Base-by-base conservation (phyloP, 2,329 filamentous ascomycete genomes). In the Aureobasidium sp. region DNA sequence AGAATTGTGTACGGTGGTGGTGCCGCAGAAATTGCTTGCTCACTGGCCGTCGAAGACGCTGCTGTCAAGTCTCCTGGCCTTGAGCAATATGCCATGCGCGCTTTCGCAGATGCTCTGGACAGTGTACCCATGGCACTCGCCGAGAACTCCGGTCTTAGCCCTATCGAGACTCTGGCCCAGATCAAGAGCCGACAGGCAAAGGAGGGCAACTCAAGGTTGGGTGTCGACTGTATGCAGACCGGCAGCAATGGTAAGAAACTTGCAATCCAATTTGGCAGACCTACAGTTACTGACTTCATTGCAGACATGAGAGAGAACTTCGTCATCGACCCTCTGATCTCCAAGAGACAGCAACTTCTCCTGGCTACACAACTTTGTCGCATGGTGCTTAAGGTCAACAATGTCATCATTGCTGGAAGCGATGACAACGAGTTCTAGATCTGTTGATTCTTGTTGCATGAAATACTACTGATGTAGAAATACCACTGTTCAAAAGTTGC, bases 21-120 rank as follows among this genome's bases (percentile, higher is more conserved):
- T 76, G 90, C 94, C 34, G 93, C 94, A 52, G 94, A 99, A 76
- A 95, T 99, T 73, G 92, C 95, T 65, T 99, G 95, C 81, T 96
- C 91, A 27, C 79, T 99, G 61, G 94, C 94, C 3, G 93, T 99
- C 49, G 93, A 97, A 76, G 92, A 97, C 69, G 93, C 91, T 30
- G 93, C 93, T 47, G 87, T 92, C 71, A 72, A 85, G 86, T 96
- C 91, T 58, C 90, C 92, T 29, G 94, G 94, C n/a, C 85, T 99
- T 42, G 93, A 97, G 78, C 94, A 99, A 78, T 99, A 99, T 76
- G 92, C 93, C 67, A 99, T 99, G 93, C 90, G 94, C 65, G 94
- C 94, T 29, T 99, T 99, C 73, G 85, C 94, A 64, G 93, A 97
- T 76, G 95, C 94, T 5, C 85, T 99, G 39, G 94, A 99, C 75